Evolutionary conservation across 805 yeast genomes (phyloP).

Genomic region (Candida glaebosa): DNA sequence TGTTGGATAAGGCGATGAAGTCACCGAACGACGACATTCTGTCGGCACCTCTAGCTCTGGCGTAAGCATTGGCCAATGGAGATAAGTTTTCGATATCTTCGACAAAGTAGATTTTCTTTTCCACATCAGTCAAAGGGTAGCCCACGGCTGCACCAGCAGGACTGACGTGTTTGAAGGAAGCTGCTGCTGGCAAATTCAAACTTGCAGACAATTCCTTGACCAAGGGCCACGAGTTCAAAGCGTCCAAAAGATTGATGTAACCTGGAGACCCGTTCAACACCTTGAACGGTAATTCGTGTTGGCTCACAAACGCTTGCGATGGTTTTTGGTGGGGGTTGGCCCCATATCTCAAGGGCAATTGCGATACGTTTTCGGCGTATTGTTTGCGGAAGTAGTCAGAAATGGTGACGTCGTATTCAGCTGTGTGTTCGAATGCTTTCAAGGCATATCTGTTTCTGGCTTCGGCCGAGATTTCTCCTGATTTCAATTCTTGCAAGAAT

Average conservation of each 20-base stretch:
- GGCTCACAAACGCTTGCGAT: slow-evolving; percentile 89
- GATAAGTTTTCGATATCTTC: slow-evolving; percentile 91
- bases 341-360: slow-evolving; percentile 94
- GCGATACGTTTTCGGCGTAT: slow-evolving; percentile 85
- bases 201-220: slow-evolving; percentile 95
- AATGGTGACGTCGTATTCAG: slow-evolving; percentile 94
- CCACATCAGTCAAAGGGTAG: slow-evolving; percentile 83
- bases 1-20: slow-evolving; percentile 94
- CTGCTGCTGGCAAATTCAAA: slow-evolving; percentile 95
- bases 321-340: slow-evolving; percentile 99
- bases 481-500: slow-evolving; percentile 75
- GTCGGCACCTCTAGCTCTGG: slow-evolving; percentile 99
- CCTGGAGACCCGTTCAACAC: slow-evolving; percentile 96
- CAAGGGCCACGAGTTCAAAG: slow-evolving; percentile 97
- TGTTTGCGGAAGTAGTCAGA: slow-evolving; percentile 97
- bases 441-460: slow-evolving; percentile 83
- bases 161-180: slow-evolving; percentile 97
- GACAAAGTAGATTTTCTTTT: slow-evolving; percentile 94
- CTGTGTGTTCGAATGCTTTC: slow-evolving; percentile 98
- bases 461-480: slow-evolving; percentile 67
- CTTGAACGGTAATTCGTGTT: slow-evolving; percentile 89
- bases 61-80: slow-evolving; percentile 96
- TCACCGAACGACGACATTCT: slow-evolving; percentile 99
- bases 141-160: slow-evolving; percentile 99
- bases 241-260: slow-evolving; percentile 93